Evolutionary conservation across 257 asterid genomes (phyloP).

Genomic region (Nicotiana sylvestris): DNA sequence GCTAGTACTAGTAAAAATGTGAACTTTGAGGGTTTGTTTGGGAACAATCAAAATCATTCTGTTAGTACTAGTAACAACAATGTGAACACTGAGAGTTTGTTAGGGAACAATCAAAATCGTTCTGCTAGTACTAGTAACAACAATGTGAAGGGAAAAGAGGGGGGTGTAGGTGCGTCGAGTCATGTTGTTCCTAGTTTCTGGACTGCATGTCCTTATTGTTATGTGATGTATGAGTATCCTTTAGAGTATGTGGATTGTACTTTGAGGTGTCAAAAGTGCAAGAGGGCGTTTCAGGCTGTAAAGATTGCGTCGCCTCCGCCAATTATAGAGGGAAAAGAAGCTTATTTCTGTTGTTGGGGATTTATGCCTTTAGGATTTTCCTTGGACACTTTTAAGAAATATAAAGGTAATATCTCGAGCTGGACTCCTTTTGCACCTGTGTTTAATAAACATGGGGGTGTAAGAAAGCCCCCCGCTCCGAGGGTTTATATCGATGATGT

Average conservation of each 20-base stretch:
- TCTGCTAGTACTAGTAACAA: conserved; percentile 24
- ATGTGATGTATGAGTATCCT: conserved; percentile 80
- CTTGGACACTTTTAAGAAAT: conserved; percentile 38
- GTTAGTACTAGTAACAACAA: conserved; percentile 20
- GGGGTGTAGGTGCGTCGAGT: conserved; percentile 23
- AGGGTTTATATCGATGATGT: conserved; percentile 53
- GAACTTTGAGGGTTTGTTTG: conserved; percentile 22
- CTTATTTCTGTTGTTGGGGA: conserved; percentile 77
- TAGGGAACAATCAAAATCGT: conserved; percentile 20
- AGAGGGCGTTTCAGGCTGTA: conserved; percentile 77
- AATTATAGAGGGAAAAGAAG: conserved; percentile 52
- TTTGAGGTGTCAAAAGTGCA: conserved; percentile 71
- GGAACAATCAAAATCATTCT: conserved; percentile 18
- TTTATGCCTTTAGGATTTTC: conserved; percentile 58
- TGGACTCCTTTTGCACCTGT: conserved; percentile 92
- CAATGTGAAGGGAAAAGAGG: conserved; percentile 24
- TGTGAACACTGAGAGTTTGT: conserved; percentile 2
- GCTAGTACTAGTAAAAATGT: conserved; percentile 17
- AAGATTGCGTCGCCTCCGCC: conserved; percentile 68
- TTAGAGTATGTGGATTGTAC: conserved; percentile 58
- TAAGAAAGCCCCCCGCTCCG: conserved; percentile 31
- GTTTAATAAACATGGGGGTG: conserved; percentile 46
- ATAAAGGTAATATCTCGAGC: conserved; percentile 24
- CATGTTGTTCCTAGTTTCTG: conserved; percentile 38
- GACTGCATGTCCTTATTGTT: conserved; percentile 88